Evolutionary conservation across 345 rosid genomes (phyloP).

Genomic region (Euphorbia tirucalli): DNA sequence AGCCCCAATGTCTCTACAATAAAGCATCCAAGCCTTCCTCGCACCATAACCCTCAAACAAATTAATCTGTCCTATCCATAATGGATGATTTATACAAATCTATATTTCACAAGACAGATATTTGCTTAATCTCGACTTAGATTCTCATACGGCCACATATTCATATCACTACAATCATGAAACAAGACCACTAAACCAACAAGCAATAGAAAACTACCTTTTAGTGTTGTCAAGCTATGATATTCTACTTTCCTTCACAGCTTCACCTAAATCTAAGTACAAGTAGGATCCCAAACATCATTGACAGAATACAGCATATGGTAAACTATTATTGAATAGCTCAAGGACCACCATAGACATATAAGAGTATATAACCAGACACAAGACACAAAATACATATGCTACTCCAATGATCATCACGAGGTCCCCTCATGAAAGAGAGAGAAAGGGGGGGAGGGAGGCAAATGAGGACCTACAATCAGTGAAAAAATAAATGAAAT

Average conservation of each 20-base stretch:
- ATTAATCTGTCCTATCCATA: background rate
- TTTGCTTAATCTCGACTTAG: background rate
- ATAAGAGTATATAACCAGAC: background rate
- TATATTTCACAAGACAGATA: background rate
- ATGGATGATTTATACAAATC: background rate
- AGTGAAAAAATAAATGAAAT: background rate
- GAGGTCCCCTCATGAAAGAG: background rate
- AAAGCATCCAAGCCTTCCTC: background rate
- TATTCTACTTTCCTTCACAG: background rate
- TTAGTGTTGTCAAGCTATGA: background rate
- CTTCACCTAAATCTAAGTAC: background rate
- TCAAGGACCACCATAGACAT: background rate
- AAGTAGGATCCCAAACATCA: background rate
- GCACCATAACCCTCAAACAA: background rate
- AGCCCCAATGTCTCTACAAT: background rate
- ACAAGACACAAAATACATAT: background rate
- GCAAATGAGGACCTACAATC: background rate
- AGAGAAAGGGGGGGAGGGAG: background rate
- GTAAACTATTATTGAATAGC: background rate
- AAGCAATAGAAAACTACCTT: background rate
- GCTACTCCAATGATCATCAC: background rate
- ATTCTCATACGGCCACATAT: background rate
- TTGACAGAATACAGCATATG: background rate
- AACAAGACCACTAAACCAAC: background rate
- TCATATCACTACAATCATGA: background rate